These are phyloP conservation scores for Rhizophora apiculata DNA, from an alignment of 345 rosid genomes.

Conservation along the genomic window DNA sequence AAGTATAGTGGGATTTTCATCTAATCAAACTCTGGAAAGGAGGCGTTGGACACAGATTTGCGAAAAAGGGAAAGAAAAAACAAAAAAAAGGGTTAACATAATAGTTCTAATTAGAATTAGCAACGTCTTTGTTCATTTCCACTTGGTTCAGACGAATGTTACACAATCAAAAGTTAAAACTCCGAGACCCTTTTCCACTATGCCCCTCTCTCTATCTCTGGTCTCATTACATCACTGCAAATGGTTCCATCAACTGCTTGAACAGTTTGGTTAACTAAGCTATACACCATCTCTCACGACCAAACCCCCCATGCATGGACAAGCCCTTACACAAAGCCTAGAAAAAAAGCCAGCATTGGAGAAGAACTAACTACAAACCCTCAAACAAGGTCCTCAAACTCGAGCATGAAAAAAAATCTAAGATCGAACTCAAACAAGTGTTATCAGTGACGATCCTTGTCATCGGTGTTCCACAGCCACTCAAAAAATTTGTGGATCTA, in stretches of 20 bases:
- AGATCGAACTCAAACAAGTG: slow-evolving; percentile 10
- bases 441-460: slow-evolving; percentile 14
- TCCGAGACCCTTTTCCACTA: slow-evolving; percentile 5
- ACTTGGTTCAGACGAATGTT: slow-evolving; percentile 4
- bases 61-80: background rate
- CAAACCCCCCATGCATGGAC: slow-evolving; percentile 1
- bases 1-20: too few relatives aligned
- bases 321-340: background rate
- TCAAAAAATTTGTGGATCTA: slow-evolving; percentile 18
- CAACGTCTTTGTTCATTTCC: background rate
- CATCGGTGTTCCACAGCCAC: slow-evolving; percentile 3
- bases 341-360: slow-evolving; percentile 1
- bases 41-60: background rate
- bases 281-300: slow-evolving; percentile 9
- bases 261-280: slow-evolving; percentile 13
- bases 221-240: slow-evolving; percentile 17
- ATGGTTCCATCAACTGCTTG: slow-evolving; percentile 4
- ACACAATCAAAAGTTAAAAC: slow-evolving; percentile 15
- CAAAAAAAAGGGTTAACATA: background rate
- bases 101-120: background rate
- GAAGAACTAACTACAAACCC: slow-evolving; percentile 22
- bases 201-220: background rate
- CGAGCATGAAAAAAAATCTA: slow-evolving; percentile 1
- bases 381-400: background rate
- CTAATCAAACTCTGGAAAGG: background rate